Conservation (phyloP, 176 grass and related monocot genomes). For the Leersia perrieri region DNA sequence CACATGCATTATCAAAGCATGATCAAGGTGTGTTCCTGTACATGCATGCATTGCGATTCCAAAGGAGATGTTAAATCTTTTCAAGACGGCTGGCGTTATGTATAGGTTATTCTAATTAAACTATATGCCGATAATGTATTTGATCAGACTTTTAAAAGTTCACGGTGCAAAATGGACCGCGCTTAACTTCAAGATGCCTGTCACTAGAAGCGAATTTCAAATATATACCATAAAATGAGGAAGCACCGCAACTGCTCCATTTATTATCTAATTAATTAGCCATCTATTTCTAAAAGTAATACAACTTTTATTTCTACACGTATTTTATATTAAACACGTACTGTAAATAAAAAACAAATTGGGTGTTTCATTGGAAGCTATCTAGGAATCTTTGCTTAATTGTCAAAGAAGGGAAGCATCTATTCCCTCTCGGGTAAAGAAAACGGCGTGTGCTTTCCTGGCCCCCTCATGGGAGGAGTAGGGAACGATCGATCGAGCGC, state of each 20-base stretch:
- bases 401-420: constrained; percentile 77
- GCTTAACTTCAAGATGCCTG: background rate
- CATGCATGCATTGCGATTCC: background rate
- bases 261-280: background rate
- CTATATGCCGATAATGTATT: background rate
- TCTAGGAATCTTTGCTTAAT: constrained; percentile 56
- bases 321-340: background rate
- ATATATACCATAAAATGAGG: background rate
- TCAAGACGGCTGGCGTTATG: background rate
- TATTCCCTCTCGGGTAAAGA: constrained; percentile 63
- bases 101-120: background rate
- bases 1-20: too few relatives aligned
- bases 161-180: background rate
- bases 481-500: constrained; percentile 9
- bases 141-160: background rate
- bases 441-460: constrained; percentile 35
- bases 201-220: background rate
- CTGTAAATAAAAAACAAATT: background rate
- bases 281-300: background rate
- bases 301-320: background rate
- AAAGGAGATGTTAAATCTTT: background rate
- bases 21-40: background rate
- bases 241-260: background rate
- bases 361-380: constrained; percentile 24
- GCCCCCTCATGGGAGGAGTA: background rate